Evolutionary conservation across 2,329 filamentous ascomycete genomes (phyloP), one percentile per base, ranked within the genome.

Genomic region (Sporothrix mexicana): DNA sequence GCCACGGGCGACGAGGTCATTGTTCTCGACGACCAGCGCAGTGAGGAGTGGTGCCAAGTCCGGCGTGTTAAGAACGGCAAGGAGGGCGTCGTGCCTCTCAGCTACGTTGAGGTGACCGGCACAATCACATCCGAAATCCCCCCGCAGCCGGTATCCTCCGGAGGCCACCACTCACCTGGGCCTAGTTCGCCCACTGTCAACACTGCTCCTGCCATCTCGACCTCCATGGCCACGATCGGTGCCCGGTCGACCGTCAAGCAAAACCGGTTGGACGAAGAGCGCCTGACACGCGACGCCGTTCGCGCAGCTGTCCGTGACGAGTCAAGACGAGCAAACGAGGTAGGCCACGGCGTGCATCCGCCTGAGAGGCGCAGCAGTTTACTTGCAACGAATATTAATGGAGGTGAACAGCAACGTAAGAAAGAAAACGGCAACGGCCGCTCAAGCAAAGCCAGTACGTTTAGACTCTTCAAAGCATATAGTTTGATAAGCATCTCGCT

Each of bases 41-140:
- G 95, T 75, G 94, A 98, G 73, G 96, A 99, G 80, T 99, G 96
- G 96, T 98, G 96, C 95, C 94, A 96, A 85, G 94, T 99, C 49
- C 90, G 93, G 74, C 90, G 95, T 49, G 79, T 98, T 75, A 97
- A 94, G 84, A 98, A 94, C 80, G 94, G 94, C 77, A 96, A 94
- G 79, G 94, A 98, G 83, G 96, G 96, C 53, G 96, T 99, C 36
- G 95, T 99, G 9, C 96, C 96, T 15, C 96, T 94, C 84, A 97
- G 94, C 82, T 99, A 98, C 79, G 91, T 99, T 77, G 95, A 99
- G 81, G 85, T 97, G 70, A 95, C 90, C 25, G 94, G 93, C 72
- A 88, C 88, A 13, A 81, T 91, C 30, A 80, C 87, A 9, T 82
- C 87, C 43, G 67, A 64, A 25, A 67, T 71, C 1, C 66, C 69